Evolutionary conservation across 345 rosid species (phyloP).

Genomic region (Capsella bursapastoris): DNA sequence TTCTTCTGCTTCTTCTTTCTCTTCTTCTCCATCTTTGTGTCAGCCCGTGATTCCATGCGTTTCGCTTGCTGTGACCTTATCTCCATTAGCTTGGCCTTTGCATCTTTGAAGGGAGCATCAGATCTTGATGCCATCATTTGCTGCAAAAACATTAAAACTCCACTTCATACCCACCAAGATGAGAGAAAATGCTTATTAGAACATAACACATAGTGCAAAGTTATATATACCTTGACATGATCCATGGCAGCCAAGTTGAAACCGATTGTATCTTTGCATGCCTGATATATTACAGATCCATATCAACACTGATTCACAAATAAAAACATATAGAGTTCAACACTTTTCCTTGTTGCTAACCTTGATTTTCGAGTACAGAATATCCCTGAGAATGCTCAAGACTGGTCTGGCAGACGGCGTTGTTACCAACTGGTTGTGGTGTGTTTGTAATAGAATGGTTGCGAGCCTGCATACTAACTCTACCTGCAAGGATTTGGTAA

Average conservation of each 20-base stretch:
- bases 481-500: conserved; percentile 54
- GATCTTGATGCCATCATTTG: conserved; percentile 90
- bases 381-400: conserved; percentile 69
- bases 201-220: not conserved
- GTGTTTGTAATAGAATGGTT: conserved; percentile 71
- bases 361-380: conserved; percentile 75
- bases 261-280: conserved; percentile 82
- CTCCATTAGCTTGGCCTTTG: conserved; percentile 70
- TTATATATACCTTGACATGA: conserved; percentile 71
- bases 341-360: conserved; percentile 27
- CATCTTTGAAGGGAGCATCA: conserved; percentile 84
- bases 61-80: conserved; percentile 62
- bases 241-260: conserved; percentile 97
- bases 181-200: not conserved
- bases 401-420: conserved; percentile 84
- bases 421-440: conserved; percentile 78
- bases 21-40: conserved; percentile 59
- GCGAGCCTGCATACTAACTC: conserved; percentile 85
- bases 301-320: not conserved
- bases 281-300: conserved; percentile 53
- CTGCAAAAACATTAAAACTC: conserved; percentile 42
- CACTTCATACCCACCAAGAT: not conserved
- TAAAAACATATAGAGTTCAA: not conserved
- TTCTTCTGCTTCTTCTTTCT: conserved; percentile 70
- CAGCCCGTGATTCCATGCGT: conserved; percentile 55